Conservation (phyloP, 2,329 filamentous ascomycete species). For the Colletotrichum graminicola region DNA sequence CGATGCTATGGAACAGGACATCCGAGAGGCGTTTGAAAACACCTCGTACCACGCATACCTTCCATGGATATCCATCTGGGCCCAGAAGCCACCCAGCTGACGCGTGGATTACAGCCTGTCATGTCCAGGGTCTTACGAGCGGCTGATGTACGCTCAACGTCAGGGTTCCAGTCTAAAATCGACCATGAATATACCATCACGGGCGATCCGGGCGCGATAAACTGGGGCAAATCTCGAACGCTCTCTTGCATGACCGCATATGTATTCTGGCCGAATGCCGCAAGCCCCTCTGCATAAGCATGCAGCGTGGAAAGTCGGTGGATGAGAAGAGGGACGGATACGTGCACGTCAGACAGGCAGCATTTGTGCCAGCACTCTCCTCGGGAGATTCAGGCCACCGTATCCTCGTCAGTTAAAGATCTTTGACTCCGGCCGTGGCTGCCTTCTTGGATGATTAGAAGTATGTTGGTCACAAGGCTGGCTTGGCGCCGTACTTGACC, state of each 20-base stretch:
- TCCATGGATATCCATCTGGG: constrained; percentile 55
- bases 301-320: background rate
- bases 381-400: constrained; percentile 1
- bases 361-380: constrained; percentile 12
- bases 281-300: background rate
- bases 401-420: background rate
- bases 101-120: background rate
- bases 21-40: constrained; percentile 51
- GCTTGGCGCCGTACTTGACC: background rate
- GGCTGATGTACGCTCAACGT: background rate
- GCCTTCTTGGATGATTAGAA: background rate
- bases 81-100: constrained; percentile 50
- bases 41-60: constrained; percentile 51
- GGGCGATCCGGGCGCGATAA: background rate
- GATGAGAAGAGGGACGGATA: background rate
- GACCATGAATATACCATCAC: background rate
- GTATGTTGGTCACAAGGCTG: background rate
- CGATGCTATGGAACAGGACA: constrained; percentile 48
- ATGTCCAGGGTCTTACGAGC: background rate
- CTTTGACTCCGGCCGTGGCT: background rate
- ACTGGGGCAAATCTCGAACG: background rate
- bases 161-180: background rate
- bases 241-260: background rate
- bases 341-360: constrained; percentile 1
- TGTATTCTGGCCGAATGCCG: background rate